Base-by-base conservation (phyloP, 805 yeast genomes). In the Suhomyces emberorum region DNA sequence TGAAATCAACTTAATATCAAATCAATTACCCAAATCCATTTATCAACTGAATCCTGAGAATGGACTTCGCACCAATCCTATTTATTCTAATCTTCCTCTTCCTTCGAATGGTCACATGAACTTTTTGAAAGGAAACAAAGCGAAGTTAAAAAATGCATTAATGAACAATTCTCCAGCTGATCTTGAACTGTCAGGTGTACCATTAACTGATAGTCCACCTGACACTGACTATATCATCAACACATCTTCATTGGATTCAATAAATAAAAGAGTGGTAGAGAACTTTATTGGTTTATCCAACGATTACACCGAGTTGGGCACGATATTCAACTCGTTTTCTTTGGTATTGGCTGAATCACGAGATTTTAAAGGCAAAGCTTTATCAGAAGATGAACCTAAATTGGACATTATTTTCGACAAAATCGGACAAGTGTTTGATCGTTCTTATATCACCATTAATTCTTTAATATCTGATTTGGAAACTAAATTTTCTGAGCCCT, bases 351-450 rank as follows among this genome's bases (percentile, higher is more conserved):
- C 63, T 2, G 72, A 64, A 26, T 44, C 64, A 1, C 41, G 42
- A 10, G 38, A 35, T 19, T 47, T 51, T n/a, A 52, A 54, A 32
- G 42, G 47, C 7, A 47, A 52, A 19, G 18, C 31, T 9, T 45
- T 44, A 12, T 37, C 40, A 8, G 55, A 54, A 4, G 60, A 57
- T 1, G 41, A 37, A 14, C 47, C 48, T 5, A 62, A 62, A 33
- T 40, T 65, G 14, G 59, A 60, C 41, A 38, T 63, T 8, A 48
- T 67, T 1, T 54, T 87, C 42, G 98, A 93, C 54, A 78, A 79
- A 43, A 76, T 88, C 19, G 97, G 98, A 1, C 88, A 85, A 51
- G 83, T 88, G 1, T 80, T 86, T 44, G 98, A 93, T 57, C 74
- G 81, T 26, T 77, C 74, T 30, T 70, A 69, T 51, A 55, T 77